Evolutionary conservation across 306 rosid species (phyloP).

Genomic region (Lithocarpus polystachyus): DNA sequence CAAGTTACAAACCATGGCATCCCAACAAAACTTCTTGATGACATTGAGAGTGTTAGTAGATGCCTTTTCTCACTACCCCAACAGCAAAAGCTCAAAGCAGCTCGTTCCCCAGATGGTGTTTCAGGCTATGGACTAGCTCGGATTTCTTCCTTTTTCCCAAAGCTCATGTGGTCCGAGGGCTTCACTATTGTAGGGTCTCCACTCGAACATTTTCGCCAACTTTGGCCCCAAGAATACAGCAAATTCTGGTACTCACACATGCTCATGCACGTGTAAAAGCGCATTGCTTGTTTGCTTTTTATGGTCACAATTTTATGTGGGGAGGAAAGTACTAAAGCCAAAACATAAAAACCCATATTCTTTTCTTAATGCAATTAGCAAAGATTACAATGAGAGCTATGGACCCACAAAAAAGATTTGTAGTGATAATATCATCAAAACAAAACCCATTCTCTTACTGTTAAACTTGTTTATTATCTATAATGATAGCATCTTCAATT

Average conservation of each 20-base stretch:
- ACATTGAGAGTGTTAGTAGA: conserved; percentile 38
- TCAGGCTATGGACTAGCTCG: conserved; percentile 83
- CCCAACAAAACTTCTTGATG: conserved; percentile 38
- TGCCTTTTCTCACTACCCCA: conserved; percentile 64
- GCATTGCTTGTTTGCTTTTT: not conserved
- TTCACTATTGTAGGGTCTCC: conserved; percentile 84
- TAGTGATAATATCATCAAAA: conserved; percentile 25
- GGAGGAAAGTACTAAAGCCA: conserved; percentile 19
- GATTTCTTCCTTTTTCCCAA: conserved; percentile 84
- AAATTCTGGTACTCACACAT: conserved; percentile 52
- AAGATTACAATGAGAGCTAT: conserved; percentile 38
- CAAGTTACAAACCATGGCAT: conserved; percentile 73
- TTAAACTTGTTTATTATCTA: conserved; percentile 15
- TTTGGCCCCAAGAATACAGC: conserved; percentile 77
- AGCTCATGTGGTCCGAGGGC: conserved; percentile 97
- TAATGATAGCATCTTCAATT: not conserved
- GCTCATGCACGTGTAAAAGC: conserved; percentile 24
- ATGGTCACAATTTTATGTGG: conserved; percentile 1
- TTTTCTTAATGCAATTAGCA: conserved; percentile 36
- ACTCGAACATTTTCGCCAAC: conserved; percentile 61
- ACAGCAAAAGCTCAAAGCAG: conserved; percentile 60
- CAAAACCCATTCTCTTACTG: conserved; percentile 15
- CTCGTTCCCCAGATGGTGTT: conserved; percentile 66
- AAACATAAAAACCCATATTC: conserved; percentile 17
- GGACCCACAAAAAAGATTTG: conserved; percentile 60